phyloP scores from a whole-genome alignment of 177 flowering plant species.

The Vitis hybrid region DNA sequence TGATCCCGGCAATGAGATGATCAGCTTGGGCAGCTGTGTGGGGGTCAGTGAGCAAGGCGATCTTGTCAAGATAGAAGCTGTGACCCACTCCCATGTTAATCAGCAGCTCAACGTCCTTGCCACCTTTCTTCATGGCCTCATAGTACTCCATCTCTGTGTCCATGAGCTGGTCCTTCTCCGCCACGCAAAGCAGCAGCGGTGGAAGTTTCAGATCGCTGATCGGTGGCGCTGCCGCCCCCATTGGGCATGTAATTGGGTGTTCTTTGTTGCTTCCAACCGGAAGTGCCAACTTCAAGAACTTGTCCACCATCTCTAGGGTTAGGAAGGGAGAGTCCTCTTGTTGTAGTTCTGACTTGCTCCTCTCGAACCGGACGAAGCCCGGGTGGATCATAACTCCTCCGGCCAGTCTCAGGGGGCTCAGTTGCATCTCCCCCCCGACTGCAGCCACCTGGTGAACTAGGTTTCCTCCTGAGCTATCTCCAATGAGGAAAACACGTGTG shows the following conservation, averaged over 20 bases:
- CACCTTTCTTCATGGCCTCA: constrained; percentile 66
- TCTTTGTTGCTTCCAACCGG: constrained; percentile 47
- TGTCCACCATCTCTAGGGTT: constrained; percentile 55
- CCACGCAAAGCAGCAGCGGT: constrained; percentile 53
- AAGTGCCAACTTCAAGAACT: constrained; percentile 36
- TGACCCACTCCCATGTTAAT: constrained; percentile 53
- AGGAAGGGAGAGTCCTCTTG: constrained; percentile 42
- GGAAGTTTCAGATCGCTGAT: constrained; percentile 33
- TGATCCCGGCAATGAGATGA: constrained; percentile 39
- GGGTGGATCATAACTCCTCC: constrained; percentile 57
- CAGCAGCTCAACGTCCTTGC: constrained; percentile 60
- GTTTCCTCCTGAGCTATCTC: constrained; percentile 87
- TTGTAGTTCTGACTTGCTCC: constrained; percentile 51
- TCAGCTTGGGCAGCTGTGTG: constrained; percentile 37
- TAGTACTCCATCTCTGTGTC: constrained; percentile 78
- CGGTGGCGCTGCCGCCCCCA: constrained; percentile 33
- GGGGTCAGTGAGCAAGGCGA: constrained; percentile 67
- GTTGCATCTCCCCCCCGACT: constrained; percentile 35
- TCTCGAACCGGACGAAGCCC: constrained; percentile 34
- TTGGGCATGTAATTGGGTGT: constrained; percentile 54
- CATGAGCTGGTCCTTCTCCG: constrained; percentile 57
- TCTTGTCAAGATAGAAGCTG: constrained; percentile 69
- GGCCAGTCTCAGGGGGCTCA: constrained; percentile 25
- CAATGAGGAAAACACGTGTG: constrained; percentile 64
- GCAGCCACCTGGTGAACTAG: constrained; percentile 71